Percentiles rank a stretch among this genome's conserved stretches.
Conservation (phyloP, 1,284 basidiomycete species). For the Grifola frondosa region DNA sequence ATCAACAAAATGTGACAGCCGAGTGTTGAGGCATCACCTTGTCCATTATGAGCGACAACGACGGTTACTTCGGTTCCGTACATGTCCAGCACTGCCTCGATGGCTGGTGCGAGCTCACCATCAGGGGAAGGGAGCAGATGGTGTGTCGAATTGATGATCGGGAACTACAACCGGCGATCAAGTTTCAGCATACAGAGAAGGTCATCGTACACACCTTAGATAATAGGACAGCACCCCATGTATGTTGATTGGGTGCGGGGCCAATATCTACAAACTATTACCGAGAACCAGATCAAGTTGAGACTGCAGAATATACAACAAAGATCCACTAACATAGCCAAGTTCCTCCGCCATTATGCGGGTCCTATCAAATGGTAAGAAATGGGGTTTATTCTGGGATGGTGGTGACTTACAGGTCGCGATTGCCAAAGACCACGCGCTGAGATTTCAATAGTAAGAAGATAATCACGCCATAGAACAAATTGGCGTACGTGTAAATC, state of each 20-base stretch:
- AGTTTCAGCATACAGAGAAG: not conserved
- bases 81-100: constrained; percentile 85
- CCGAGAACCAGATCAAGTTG: constrained; percentile 10
- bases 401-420: constrained; percentile 66
- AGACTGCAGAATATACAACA: not conserved
- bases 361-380: constrained; percentile 46
- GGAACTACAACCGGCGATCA: constrained; percentile 57
- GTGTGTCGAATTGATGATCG: constrained; percentile 88
- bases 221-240: constrained; percentile 85
- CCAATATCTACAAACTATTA: constrained; percentile 76
- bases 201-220: constrained; percentile 60
- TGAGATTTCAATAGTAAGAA: too few relatives aligned
- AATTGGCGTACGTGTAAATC: constrained; percentile 67
- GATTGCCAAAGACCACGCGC: constrained; percentile 86
- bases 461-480: constrained; percentile 7
- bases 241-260: constrained; percentile 87
- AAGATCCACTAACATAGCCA: constrained; percentile 64
- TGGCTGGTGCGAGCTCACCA: constrained; percentile 91
- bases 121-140: constrained; percentile 87
- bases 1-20: constrained; percentile 3
- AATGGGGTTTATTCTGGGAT: constrained; percentile 1
- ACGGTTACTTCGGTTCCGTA: constrained; percentile 82
- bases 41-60: constrained; percentile 89
- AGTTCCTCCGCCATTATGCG: constrained; percentile 76
- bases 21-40: too few relatives aligned